Percentiles rank a stretch among this genome's conserved stretches.
These are phyloP conservation scores for Ceratocystis huliohia DNA, from an alignment of 2,329 filamentous ascomycete genomes.

Conservation along the genomic window DNA sequence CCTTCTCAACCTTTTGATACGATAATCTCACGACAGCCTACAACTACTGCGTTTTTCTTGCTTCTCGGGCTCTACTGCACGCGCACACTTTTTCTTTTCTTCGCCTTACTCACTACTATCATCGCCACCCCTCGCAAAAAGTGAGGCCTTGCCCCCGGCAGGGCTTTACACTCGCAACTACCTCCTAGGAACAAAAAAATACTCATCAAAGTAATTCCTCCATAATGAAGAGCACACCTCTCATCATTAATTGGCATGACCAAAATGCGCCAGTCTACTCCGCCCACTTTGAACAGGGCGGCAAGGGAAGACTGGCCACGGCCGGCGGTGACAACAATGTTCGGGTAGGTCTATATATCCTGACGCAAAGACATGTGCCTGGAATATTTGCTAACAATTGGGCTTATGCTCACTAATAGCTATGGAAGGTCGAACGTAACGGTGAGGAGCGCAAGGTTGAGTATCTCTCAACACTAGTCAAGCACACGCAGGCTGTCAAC, in stretches of 20 bases:
- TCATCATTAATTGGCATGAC: constrained; percentile 98
- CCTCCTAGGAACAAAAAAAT: constrained; percentile 21
- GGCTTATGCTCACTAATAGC: constrained; percentile 27
- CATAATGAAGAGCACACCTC: constrained; percentile 86
- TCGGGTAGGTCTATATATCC: constrained; percentile 46
- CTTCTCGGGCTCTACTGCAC: neutral
- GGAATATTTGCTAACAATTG: too few relatives aligned
- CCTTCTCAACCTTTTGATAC: neutral
- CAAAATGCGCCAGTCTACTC: constrained; percentile 96
- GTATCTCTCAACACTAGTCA: constrained; percentile 80
- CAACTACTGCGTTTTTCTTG: neutral
- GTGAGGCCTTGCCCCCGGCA: constrained; percentile 20
- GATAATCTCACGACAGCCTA: neutral
- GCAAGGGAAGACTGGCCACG: constrained; percentile 83
- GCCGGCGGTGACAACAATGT: constrained; percentile 95
- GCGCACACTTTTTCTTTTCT: neutral
- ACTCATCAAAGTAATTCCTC: constrained; percentile 22
- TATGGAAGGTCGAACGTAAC: constrained; percentile 81
- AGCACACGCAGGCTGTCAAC: constrained; percentile 95
- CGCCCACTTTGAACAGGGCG: constrained; percentile 85
- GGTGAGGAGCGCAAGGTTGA: constrained; percentile 81
- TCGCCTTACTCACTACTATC: neutral
- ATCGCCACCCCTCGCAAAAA: neutral
- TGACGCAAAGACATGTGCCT: neutral
- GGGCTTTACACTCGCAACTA: constrained; percentile 16